Evolutionary conservation across 2,329 filamentous ascomycete genomes (phyloP).

Genomic region (Colletotrichum kahawae): DNA sequence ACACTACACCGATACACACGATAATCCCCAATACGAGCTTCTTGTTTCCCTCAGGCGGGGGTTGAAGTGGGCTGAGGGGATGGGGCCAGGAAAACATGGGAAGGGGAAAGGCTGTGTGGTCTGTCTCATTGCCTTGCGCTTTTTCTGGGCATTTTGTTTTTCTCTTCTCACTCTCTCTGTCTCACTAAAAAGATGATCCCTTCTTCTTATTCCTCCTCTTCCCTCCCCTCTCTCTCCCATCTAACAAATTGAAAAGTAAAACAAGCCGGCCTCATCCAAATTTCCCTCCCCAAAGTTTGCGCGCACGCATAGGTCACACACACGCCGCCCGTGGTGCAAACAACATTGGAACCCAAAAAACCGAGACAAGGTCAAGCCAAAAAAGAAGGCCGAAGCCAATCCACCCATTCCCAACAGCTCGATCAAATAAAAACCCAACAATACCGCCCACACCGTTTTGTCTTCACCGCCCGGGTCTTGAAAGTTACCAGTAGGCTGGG

Average conservation of each 20-base stretch:
- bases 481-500: neutral
- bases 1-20: neutral
- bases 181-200: neutral
- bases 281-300: neutral
- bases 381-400: neutral
- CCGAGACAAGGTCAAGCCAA: neutral
- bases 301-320: neutral
- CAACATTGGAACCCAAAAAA: neutral
- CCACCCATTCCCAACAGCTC: neutral
- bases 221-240: neutral
- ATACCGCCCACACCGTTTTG: neutral
- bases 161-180: neutral
- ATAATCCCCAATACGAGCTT: neutral
- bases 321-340: neutral
- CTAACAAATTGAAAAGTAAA: neutral
- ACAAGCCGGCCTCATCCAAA: neutral
- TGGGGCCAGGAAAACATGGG: neutral
- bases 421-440: neutral
- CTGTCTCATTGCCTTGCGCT: neutral
- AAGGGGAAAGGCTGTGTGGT: neutral
- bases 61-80: neutral
- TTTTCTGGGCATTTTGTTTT: neutral
- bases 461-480: neutral
- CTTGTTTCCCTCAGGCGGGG: neutral
- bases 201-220: neutral